phyloP scores from a whole-genome alignment of 306 rosid genomes.

The Bauhinia variegata region DNA sequence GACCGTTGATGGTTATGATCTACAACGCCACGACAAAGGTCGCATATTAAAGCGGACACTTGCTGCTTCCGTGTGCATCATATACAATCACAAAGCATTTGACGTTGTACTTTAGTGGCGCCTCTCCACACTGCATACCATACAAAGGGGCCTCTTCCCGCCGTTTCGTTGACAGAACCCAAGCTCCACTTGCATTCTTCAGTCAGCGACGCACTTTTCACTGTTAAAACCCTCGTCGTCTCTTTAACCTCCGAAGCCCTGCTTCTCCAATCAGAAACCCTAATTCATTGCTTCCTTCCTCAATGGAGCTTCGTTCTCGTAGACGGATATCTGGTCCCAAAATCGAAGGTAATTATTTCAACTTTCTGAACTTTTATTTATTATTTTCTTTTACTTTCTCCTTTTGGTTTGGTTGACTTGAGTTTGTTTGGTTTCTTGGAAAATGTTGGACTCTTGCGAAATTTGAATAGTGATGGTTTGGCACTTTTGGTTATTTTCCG shows the following conservation, averaged over 20 bases:
- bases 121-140: not conserved
- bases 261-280: constrained; percentile 31
- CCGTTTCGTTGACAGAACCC: constrained; percentile 32
- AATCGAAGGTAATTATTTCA: constrained; percentile 41
- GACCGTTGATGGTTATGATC: not conserved
- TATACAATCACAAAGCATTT: not conserved
- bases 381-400: not conserved
- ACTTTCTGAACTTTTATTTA: not conserved
- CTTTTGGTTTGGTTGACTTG: not conserved
- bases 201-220: not conserved
- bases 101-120: constrained; percentile 3
- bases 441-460: not conserved
- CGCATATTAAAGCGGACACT: no score
- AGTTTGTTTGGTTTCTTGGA: not conserved
- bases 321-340: constrained; percentile 2
- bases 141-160: constrained; percentile 44
- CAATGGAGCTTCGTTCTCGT: constrained; percentile 71
- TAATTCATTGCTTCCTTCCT: not conserved
- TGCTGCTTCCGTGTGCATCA: not conserved
- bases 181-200: not conserved
- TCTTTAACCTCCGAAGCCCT: not conserved
- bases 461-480: not conserved
- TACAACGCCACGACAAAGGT: no score
- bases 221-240: not conserved
- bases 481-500: not conserved